phyloP scores from a whole-genome alignment of 1,139 yeast genomes.

The Taphrina betulina region DNA sequence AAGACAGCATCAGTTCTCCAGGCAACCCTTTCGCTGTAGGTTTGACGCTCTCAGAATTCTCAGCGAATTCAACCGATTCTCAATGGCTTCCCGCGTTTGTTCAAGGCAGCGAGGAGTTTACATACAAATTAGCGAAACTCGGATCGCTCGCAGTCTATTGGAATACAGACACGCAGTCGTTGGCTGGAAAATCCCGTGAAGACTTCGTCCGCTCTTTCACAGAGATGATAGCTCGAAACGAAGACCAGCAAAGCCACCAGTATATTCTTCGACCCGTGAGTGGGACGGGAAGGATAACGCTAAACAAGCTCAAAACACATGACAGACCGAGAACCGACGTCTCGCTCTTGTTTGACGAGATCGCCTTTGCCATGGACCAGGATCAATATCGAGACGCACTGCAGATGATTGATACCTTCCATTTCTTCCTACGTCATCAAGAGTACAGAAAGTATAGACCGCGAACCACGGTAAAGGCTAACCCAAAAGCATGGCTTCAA shows the following conservation, averaged over 20 bases:
- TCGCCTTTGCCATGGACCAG: constrained; percentile 79
- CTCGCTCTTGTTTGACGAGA: constrained; percentile 71
- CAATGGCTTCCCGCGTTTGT: constrained; percentile 86
- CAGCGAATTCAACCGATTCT: constrained; percentile 86
- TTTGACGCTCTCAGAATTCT: constrained; percentile 73
- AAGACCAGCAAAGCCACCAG: constrained; percentile 49
- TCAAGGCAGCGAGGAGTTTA: constrained; percentile 62
- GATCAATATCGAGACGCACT: constrained; percentile 80
- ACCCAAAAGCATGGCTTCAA: constrained; percentile 77
- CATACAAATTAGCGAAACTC: constrained; percentile 76
- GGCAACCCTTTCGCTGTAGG: constrained; percentile 77
- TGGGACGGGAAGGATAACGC: constrained; percentile 78
- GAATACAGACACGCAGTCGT: constrained; percentile 65
- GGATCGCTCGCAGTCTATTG: constrained; percentile 77
- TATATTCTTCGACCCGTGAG: constrained; percentile 82
- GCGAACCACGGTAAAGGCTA: constrained; percentile 52
- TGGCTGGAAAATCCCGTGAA: constrained; percentile 38
- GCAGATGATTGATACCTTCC: constrained; percentile 77
- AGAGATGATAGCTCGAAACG: constrained; percentile 41
- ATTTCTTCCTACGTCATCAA: constrained; percentile 72
- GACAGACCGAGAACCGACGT: constrained; percentile 67
- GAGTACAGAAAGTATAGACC: constrained; percentile 76
- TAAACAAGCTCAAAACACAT: constrained; percentile 75
- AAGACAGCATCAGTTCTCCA: constrained; percentile 57
- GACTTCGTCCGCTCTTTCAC: constrained; percentile 39